Evolutionary conservation across 805 yeast species (phyloP).

Genomic region (Candida tammaniensis): DNA sequence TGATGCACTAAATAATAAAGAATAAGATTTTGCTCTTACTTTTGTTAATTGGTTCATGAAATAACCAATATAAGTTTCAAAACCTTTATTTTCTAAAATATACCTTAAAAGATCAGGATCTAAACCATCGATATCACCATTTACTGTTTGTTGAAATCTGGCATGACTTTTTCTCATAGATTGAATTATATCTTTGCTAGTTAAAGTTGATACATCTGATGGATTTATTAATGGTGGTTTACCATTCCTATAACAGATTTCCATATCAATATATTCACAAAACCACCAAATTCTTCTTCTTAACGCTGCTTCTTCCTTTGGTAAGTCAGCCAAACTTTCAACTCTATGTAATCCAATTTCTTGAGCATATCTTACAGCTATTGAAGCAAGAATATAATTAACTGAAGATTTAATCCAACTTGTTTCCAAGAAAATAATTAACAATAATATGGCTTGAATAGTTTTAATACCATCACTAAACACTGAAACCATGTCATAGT

Average conservation of each 20-base stretch:
- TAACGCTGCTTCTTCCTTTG: slow-evolving; percentile 18
- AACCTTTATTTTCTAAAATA: slow-evolving; percentile 10
- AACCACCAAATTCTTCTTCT: slow-evolving; percentile 36
- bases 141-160: not conserved
- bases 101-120: slow-evolving; percentile 9
- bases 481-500: slow-evolving; percentile 49
- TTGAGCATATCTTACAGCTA: slow-evolving; percentile 40
- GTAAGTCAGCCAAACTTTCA: slow-evolving; percentile 25
- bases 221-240: slow-evolving; percentile 38
- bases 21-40: slow-evolving; percentile 29
- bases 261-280: slow-evolving; percentile 36
- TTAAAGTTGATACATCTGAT: slow-evolving; percentile 28
- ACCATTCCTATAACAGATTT: slow-evolving; percentile 36
- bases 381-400: slow-evolving; percentile 26
- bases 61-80: slow-evolving; percentile 10
- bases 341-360: slow-evolving; percentile 39
- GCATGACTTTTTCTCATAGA: not conserved
- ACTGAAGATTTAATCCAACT: slow-evolving; percentile 27
- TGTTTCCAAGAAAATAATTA: slow-evolving; percentile 38
- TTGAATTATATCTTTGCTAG: slow-evolving; percentile 16
- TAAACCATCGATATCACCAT: slow-evolving; percentile 1
- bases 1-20: slow-evolving; percentile 29
- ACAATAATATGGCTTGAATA: slow-evolving; percentile 49
- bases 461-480: slow-evolving; percentile 51
- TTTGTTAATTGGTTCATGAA: slow-evolving; percentile 18